Evolutionary conservation across 1,139 yeast species (phyloP), one percentile per base, ranked within the genome.

Genomic region (Protomyces lactucae-debilis): DNA sequence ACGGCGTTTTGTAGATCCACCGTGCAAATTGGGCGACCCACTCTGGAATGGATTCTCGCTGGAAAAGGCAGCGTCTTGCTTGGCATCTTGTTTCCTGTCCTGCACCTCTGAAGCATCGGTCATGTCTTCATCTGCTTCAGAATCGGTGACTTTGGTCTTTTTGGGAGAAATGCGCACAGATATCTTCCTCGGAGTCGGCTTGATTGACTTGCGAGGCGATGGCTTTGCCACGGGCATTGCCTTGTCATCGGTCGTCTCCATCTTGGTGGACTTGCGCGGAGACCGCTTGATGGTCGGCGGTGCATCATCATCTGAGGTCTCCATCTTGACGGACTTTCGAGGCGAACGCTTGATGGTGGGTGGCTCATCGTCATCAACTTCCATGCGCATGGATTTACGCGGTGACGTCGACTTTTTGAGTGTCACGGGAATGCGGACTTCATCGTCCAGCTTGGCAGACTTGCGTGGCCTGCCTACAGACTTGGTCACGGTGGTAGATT

Each of bases 1-100:
- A 35, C 63, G 63, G 16, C 63, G 28, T 21, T 52, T 52, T n/a
- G 52, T 43, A n/a, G 57, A 51, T n/a, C 52, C 25, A 8, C n/a
- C 12, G 3, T 12, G 36, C 3, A 36, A 14, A 16, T 48, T 55
- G 3, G 63, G 63, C 14, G 63, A 59, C 21, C 63, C 63, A n/a
- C 57, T 52, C 45, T 59, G 63, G 53, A 59, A 59, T 8, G 63
- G 63, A 59, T 59, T 59, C 23, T 59, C 63, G 45, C 57, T 52
- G 39, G 63, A 59, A 25, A 59, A 59, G 51, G 40, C 28, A 36
- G 63, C 48, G 18, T 52, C 63, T n/a, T 40, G 12, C 48, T 16
- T 43, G 48, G 23, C 10, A 6, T 28, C 32, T 28, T 28, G 32
- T 28, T 28, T 28, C 8, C 5, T 6, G n/a, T 14, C 8, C 8